These are phyloP conservation scores for Daldinia decipiens DNA, from an alignment of 495 filamentous ascomycete species.

Conservation along the genomic window DNA sequence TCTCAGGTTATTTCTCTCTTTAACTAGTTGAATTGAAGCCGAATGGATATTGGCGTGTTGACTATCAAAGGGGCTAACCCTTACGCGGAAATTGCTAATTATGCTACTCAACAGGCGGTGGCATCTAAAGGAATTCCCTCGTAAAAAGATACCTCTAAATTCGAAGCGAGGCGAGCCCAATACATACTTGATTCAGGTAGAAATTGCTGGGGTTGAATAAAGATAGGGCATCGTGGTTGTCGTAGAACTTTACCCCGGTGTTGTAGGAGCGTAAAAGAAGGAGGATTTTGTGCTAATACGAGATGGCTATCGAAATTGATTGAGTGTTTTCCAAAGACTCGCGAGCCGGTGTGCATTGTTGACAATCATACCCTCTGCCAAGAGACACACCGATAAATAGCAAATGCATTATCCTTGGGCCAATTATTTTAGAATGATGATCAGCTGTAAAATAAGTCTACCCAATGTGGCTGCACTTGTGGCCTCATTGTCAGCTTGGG, in stretches of 20 bases:
- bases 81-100: not conserved
- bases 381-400: not conserved
- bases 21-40: no score
- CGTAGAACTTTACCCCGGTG: not conserved
- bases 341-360: not conserved
- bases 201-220: slow-evolving; percentile 1
- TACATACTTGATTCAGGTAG: slow-evolving; percentile 10
- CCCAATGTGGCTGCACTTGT: slow-evolving; percentile 7
- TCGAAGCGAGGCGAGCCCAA: not conserved
- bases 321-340: not conserved
- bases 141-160: not conserved
- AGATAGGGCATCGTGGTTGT: not conserved
- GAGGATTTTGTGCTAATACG: slow-evolving; percentile 13
- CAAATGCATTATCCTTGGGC: not conserved
- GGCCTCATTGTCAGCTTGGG: slow-evolving; percentile 3
- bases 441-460: slow-evolving; percentile 5
- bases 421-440: slow-evolving; percentile 2
- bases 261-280: slow-evolving; percentile 9
- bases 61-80: not conserved
- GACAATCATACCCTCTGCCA: not conserved
- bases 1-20: no score
- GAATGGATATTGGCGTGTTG: no score
- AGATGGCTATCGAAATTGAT: not conserved
- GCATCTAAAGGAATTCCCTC: not conserved
- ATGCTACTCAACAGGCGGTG: not conserved